These are phyloP conservation scores for Musa beccarii DNA, from an alignment of 176 grass and related monocot species.

Conservation along the genomic window DNA sequence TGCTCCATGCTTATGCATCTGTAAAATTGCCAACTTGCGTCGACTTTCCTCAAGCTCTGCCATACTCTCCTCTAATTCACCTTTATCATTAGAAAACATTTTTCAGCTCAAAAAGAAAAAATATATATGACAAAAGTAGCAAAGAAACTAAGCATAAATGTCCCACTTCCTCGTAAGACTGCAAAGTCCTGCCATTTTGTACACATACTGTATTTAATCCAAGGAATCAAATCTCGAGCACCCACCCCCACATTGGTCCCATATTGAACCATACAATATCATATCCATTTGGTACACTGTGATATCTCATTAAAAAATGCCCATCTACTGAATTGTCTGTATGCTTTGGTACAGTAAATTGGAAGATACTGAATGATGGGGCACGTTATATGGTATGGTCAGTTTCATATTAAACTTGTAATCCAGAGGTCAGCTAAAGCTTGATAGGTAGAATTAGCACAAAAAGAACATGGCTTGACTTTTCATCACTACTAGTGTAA, in stretches of 20 bases:
- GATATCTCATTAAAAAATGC: neutral
- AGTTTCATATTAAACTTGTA: neutral
- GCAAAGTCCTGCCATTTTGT: neutral
- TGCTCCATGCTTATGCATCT: constrained; percentile 73
- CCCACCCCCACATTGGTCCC: no score
- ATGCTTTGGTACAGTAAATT: neutral
- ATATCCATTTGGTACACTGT: neutral
- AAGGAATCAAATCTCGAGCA: neutral
- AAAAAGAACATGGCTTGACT: neutral
- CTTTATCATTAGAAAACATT: constrained; percentile 21
- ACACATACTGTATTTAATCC: no score
- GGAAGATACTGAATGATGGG: neutral
- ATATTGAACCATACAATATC: no score
- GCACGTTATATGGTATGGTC: no score
- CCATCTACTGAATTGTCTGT: neutral
- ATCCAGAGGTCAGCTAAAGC: neutral
- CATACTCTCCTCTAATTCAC: constrained; percentile 83
- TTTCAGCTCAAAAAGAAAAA: neutral
- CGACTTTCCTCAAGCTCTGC: constrained; percentile 88
- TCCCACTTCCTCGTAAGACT: neutral
- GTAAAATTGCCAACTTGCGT: constrained; percentile 83
- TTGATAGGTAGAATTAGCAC: neutral
- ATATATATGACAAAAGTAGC: neutral
- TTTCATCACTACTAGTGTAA: no score
- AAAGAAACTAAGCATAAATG: neutral